phyloP scores from a whole-genome alignment of 1,284 basidiomycete genomes.

The Naganishia liquefaciens region DNA sequence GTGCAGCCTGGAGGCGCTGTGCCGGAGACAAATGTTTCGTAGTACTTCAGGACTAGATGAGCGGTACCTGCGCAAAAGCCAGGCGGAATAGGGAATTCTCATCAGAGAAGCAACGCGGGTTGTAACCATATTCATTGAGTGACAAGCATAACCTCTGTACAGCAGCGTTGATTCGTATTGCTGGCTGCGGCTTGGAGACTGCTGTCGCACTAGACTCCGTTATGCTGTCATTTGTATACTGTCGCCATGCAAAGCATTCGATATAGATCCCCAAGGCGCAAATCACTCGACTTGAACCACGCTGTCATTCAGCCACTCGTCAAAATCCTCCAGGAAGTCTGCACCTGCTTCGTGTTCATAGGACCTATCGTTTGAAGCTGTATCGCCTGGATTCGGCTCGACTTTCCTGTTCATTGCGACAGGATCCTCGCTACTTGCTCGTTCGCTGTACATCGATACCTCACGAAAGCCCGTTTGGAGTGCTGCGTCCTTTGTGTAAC shows the following conservation, averaged over 20 bases:
- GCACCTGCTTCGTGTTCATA: not conserved
- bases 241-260: too few relatives aligned
- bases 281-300: not conserved
- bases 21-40: not conserved
- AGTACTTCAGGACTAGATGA: not conserved
- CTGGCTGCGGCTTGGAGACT: too few relatives aligned
- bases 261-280: not conserved
- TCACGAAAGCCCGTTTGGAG: too few relatives aligned
- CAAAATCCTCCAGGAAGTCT: slow-evolving; percentile 12
- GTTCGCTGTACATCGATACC: not conserved
- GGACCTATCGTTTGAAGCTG: not conserved
- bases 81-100: not conserved
- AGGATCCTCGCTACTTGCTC: not conserved
- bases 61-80: not conserved
- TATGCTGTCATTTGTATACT: too few relatives aligned
- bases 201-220: too few relatives aligned
- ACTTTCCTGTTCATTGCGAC: too few relatives aligned
- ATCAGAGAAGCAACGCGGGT: too few relatives aligned
- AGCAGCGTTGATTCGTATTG: too few relatives aligned
- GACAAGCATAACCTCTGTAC: too few relatives aligned
- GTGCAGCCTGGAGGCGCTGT: not conserved
- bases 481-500: too few relatives aligned
- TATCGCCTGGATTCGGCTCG: too few relatives aligned
- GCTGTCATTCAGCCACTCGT: not conserved
- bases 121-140: too few relatives aligned